Evolutionary conservation across 352 stramenopile species (phyloP), one percentile per base, ranked within the genome.

Genomic region (Blastocystis sp.): DNA sequence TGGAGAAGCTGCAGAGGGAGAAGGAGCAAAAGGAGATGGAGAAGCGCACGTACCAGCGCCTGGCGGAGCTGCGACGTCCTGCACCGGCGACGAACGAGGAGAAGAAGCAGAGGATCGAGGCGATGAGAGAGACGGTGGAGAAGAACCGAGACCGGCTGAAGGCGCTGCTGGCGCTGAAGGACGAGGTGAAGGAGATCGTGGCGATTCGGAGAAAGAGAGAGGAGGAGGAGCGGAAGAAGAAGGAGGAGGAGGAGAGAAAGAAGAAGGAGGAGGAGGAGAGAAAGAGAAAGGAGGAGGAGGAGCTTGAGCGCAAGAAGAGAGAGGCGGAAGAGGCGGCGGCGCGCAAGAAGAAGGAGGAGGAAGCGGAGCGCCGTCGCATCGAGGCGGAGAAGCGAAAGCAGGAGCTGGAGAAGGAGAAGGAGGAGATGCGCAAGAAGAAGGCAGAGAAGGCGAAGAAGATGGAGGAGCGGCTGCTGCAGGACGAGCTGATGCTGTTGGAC

Each of bases 321-420:
- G 65, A 76, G n/a, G 63, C 11, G 65, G 65, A 76, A n/a, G 65
- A 76, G 52, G 65, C 43, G 43, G 24, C 7, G 24, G 4, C 24
- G 43, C 65, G 65, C 9, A 76, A 76, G 65, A 43, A 76, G 65
- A 76, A 52, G 38, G 65, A 14, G 34, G 24, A n/a, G 9, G 65
- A 76, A 76, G 65, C 43, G 11, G 65, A 28, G 10, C 11, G 14
- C 14, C n/a, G 38, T 43, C 65, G 65, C 6, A 14, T 28, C 9
- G 65, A 21, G 10, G 65, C 65, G 34, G 65, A 76, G 43, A 7
- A 21, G 65, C 65, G 65, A n/a, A 9, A 52, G n/a, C 24, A 11
- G 10, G 65, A 76, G 43, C 24, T 76, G 9, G 65, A 76, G 65
- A 76, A 76, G 43, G 65, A 76, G 65, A 76, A 76, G 43, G 65